phyloP scores from a whole-genome alignment of 768 basidiomycete genomes.

The Clathrus columnatus region DNA sequence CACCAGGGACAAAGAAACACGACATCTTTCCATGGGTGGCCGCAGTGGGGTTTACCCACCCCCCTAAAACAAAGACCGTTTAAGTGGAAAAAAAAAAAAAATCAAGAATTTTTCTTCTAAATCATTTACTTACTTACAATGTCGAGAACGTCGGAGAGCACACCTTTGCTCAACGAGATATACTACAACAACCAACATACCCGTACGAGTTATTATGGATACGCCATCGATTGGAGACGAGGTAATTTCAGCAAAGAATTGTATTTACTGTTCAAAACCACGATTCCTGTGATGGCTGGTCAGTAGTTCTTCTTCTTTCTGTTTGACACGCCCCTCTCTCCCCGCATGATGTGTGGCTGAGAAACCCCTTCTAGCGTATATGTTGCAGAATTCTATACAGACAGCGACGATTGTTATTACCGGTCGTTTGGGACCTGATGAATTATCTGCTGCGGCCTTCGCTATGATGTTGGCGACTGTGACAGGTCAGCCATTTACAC shows the following conservation, averaged over 20 bases:
- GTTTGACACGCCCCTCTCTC: background rate
- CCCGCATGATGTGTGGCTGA: too few species aligned
- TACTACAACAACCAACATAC: background rate
- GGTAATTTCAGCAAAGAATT: conserved; percentile 1
- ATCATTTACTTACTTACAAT: conserved; percentile 1
- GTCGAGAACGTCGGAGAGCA: background rate
- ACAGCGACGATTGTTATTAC: conserved; percentile 54
- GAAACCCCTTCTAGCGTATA: conserved; percentile 29
- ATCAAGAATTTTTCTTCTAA: background rate
- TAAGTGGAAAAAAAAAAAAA: background rate
- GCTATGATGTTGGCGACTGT: conserved; percentile 72
- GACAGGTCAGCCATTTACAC: conserved; percentile 47
- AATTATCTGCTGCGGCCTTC: conserved; percentile 64
- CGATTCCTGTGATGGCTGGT: conserved; percentile 9
- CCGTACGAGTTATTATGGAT: background rate
- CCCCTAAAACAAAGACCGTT: background rate
- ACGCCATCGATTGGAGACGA: background rate
- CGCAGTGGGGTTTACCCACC: too few species aligned
- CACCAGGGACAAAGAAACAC: too few species aligned
- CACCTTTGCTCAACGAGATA: conserved; percentile 4
- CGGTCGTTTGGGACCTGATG: conserved; percentile 59
- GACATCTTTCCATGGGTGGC: too few species aligned
- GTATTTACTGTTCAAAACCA: conserved; percentile 7
- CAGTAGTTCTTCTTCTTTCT: background rate
- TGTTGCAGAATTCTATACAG: conserved; percentile 67